These are phyloP conservation scores for Fusarium proliferatum DNA, from an alignment of 2,329 filamentous ascomycete species.

Conservation along the genomic window DNA sequence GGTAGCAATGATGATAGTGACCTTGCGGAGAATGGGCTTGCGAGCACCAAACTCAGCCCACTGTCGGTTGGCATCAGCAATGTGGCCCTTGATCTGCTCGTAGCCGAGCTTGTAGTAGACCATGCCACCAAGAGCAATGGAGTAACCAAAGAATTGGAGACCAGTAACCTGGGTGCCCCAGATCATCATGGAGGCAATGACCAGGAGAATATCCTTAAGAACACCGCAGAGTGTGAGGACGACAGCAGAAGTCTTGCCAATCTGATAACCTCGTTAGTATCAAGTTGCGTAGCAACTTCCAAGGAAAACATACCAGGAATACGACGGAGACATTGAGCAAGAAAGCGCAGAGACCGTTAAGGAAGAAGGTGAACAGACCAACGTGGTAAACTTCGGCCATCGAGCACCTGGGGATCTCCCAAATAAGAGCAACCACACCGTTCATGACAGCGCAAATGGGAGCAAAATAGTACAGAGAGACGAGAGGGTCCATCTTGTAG, in stretches of 20 bases:
- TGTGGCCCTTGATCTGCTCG: slow-evolving; percentile 85
- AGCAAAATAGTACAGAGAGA: slow-evolving; percentile 91
- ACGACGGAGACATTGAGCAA: slow-evolving; percentile 87
- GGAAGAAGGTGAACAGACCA: slow-evolving; percentile 76
- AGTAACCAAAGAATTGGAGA: slow-evolving; percentile 86
- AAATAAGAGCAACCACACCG: slow-evolving; percentile 75
- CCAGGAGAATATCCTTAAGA: slow-evolving; percentile 87
- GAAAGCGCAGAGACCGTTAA: slow-evolving; percentile 83
- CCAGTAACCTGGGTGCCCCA: slow-evolving; percentile 80
- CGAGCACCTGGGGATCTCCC: slow-evolving; percentile 76
- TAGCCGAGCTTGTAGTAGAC: slow-evolving; percentile 85
- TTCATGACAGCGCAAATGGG: slow-evolving; percentile 88
- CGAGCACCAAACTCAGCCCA: slow-evolving; percentile 88
- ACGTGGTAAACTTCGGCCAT: slow-evolving; percentile 79
- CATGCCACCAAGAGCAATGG: slow-evolving; percentile 81
- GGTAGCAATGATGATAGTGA: slow-evolving; percentile 74
- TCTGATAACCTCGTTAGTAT: slow-evolving; percentile 62
- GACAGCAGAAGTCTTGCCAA: slow-evolving; percentile 87
- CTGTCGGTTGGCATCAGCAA: slow-evolving; percentile 75
- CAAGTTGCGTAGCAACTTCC: too few relatives aligned
- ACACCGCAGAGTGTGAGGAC: slow-evolving; percentile 89
- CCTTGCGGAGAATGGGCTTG: slow-evolving; percentile 81
- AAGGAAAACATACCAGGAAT: slow-evolving; percentile 73
- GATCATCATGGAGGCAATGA: slow-evolving; percentile 82
- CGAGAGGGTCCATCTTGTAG: slow-evolving; percentile 92